Evolutionary conservation across 2,329 filamentous ascomycete species (phyloP).

Genomic region (Simplicillium aogashimaense): DNA sequence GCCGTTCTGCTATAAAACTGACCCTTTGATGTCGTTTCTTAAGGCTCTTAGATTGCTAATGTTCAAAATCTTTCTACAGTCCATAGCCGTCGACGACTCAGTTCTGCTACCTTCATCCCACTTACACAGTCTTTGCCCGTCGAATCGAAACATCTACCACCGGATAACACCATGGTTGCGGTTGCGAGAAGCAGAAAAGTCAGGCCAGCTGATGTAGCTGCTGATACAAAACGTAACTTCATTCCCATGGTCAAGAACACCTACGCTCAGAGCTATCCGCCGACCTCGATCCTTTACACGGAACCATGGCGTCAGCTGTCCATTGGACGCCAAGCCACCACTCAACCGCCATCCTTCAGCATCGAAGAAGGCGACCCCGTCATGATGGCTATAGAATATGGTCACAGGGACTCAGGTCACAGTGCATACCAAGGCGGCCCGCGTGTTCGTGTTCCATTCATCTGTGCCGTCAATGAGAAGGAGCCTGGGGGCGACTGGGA

Average conservation of each 20-base stretch:
- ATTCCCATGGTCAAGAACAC: conserved; percentile 54
- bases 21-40: too few species aligned
- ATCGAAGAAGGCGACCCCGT: conserved; percentile 50
- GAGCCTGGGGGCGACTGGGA: conserved; percentile 75
- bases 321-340: conserved; percentile 23
- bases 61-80: neutral
- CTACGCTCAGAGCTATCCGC: conserved; percentile 43
- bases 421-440: conserved; percentile 20
- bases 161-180: conserved; percentile 17
- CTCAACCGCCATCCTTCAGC: conserved; percentile 33
- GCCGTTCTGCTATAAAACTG: too few species aligned
- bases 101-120: too few species aligned
- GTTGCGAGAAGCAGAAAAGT: conserved; percentile 19
- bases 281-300: conserved; percentile 49
- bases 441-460: conserved; percentile 46
- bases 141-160: too few species aligned
- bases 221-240: conserved; percentile 61
- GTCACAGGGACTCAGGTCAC: conserved; percentile 24
- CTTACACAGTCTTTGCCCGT: too few species aligned
- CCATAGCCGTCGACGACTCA: too few species aligned
- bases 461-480: conserved; percentile 69
- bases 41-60: too few species aligned
- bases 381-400: conserved; percentile 50
- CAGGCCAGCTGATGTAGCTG: conserved; percentile 52
- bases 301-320: conserved; percentile 37